Percentiles rank a stretch among this genome's conserved stretches.
Evolutionary conservation across 345 rosid species (phyloP).

Genomic region (Ceriops decandra): DNA sequence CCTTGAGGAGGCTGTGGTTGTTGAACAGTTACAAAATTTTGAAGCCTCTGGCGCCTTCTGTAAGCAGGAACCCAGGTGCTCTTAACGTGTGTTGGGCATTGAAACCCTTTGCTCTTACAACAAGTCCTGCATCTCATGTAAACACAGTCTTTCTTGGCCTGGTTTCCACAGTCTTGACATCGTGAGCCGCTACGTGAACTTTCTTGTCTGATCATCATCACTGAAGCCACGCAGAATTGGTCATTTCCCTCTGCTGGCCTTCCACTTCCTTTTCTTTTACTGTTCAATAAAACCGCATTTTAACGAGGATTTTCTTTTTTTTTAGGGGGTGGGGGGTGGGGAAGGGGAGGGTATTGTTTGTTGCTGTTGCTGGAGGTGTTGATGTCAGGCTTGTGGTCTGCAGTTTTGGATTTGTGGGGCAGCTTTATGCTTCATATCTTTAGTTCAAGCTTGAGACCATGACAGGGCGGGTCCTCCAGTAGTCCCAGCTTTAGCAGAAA

Average conservation of each 20-base stretch:
- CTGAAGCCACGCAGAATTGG: background rate
- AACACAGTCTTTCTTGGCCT: constrained; percentile 58
- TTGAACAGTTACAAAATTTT: constrained; percentile 6
- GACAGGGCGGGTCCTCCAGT: background rate
- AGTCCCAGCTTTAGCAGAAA: background rate
- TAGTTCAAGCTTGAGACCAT: background rate
- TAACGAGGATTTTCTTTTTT: no score
- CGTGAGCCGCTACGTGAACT: constrained; percentile 29
- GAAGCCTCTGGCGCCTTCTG: constrained; percentile 31
- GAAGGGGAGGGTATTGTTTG: no score
- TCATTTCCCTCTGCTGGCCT: background rate
- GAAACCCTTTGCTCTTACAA: constrained; percentile 51
- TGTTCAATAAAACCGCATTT: no score
- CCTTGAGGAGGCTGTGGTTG: constrained; percentile 16
- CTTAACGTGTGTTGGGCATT: constrained; percentile 57
- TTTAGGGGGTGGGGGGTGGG: no score
- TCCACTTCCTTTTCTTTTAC: background rate
- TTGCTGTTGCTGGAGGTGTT: no score
- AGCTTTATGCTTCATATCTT: background rate
- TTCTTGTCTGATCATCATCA: constrained; percentile 16
- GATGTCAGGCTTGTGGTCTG: no score
- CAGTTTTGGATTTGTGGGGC: no score
- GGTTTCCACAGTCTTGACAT: constrained; percentile 73
- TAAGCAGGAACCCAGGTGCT: constrained; percentile 75
- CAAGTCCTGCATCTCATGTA: constrained; percentile 60